Evolutionary conservation across 176 grass and related monocot species (phyloP), one percentile per base, ranked within the genome.

Genomic region (Elymus sibiricus): DNA sequence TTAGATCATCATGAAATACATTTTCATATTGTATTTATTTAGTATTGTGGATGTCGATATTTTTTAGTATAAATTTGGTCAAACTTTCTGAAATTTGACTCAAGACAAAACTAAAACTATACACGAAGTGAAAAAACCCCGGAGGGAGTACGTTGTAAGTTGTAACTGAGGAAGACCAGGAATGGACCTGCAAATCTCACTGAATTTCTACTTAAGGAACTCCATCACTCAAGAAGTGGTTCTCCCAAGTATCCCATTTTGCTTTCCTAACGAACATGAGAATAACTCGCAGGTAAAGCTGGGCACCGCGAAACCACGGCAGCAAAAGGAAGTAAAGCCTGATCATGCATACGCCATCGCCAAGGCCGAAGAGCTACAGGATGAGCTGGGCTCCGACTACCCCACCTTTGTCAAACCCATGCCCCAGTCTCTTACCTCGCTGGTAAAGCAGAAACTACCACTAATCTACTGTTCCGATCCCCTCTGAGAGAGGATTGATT

Each of bases 381-480:
- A 86, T 15, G 46, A 84, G 51, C 86, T 98, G 31, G 74, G 79
- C 64, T 86, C 83, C 9, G 39, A 67, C 3, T 79, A 88, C 84
- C 92, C 88, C 21, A 82, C 46, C 79, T 95, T 98, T 51, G 79
- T 92, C 49, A 92, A 94, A 60, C 74, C 93, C 69, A 95, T 95
- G 96, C 77, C 85, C 5, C 91, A 95, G 56, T 98, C 96, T 6
- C 90, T 90, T 80, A 92, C 84, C n/a, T 92, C 86, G 91, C 91
- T 98, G 86, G 93, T 98, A 93, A 84, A 12, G 74, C 44, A 60
- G 17, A 74, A 77, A 39, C 7, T 14, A 67, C 38, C 43, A 26
- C 19, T 5, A 15, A 7, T 53, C 10, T 67, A 17, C 1, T 28
- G 24, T 13, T 65, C 51, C 28, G 24, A 49, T 74, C 42, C 44